Evolutionary conservation across 176 grass and related monocot genomes (phyloP), one percentile per base, ranked within the genome.

Genomic region (Olyra latifolia): DNA sequence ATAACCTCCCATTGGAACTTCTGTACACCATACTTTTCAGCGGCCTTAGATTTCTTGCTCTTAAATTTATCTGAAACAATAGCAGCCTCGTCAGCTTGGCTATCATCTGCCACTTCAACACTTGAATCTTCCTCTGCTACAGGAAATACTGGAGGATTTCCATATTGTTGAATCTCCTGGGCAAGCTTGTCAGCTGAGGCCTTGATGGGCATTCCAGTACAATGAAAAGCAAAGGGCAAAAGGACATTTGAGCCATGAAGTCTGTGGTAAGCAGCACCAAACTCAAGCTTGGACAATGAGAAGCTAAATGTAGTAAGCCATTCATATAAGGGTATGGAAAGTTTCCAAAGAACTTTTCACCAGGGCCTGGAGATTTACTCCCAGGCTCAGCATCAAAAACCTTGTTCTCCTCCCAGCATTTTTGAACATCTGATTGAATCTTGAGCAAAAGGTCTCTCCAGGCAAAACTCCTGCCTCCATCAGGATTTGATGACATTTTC

Each of bases 281-380:
- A 95, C 78, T 95, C 92, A 19, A 95, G 89, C 62, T 95, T 95
- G 52, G 92, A 95, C 60, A 95, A 4, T 6, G 89, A 66, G 76
- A 95, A 95, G 28, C 92, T 68, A 91, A 43, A 74, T 95, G 92
- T 9, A 95, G 67, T 42, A 91, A 59, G 11, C 93, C 93, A 56
- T 92, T 95, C 93, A 95, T 95, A 89, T 95, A 95, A 17, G 89
- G 92, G 77, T 91, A 95, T 1, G 92, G 81, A 17, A 95, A 95
- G 54, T 87, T 95, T 5, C 92, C 92, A 76, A 95, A 95, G 81
- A 95, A 95, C 20, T 95, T 95, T 69, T 91, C 84, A 11, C 89
- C 80, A 22, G 59, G 66, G 6, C 77, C 55, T 1, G 87, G 67
- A 53, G 72, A 54, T 13, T 52, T 53, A 49, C 12, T 39, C 15